Base-by-base conservation (phyloP, 176 grass and related monocot genomes). In the Carex littledalei region DNA sequence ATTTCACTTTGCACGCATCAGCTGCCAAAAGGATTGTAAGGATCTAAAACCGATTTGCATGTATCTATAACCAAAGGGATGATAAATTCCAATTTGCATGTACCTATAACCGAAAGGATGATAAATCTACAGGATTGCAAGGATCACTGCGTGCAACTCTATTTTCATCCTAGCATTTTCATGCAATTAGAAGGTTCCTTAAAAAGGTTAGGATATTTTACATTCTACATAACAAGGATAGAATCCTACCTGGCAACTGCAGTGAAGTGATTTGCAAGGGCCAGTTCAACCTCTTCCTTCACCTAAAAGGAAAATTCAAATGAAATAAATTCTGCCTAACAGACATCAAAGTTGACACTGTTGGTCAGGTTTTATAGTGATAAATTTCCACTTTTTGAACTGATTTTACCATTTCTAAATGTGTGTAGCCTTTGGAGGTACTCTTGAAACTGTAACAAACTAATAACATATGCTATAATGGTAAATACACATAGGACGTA, bases 211-310 rank as follows among this genome's bases (percentile, higher is more conserved):
- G 8, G 31, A 81, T 54, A 31, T 55, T 77, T 53, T 55, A 55
- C 2, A 24, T 55, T 76, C 13, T 55, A 77, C 49, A 55, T 29
- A 55, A 55, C 26, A 20, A 77, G 49, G 12, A 77, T 77, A 22
- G 69, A 22, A 56, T 26, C 60, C 26, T 85, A 99, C 93, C 83
- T 92, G 87, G 89, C 82, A 71, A 92, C 86, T 87, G 81, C 88
- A 60, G 41, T 67, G 3, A 85, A 84, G 85, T 95, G 93, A 84
- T 99, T 99, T 15, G 90, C 84, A 84, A 99, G 85, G 0, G 93
- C 96, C 0, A 24, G 84, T 84, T 99, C 96, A 83, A 99, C 91
- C 90, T 99, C 96, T 89, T 99, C 96, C 86, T 95, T 95, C 29
- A 99, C 93, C 96, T 99, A 90, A 82, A 55, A 85, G 54, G 77